Base-by-base conservation (phyloP, 1,284 basidiomycete species). In the Sporisorium sorghi region DNA sequence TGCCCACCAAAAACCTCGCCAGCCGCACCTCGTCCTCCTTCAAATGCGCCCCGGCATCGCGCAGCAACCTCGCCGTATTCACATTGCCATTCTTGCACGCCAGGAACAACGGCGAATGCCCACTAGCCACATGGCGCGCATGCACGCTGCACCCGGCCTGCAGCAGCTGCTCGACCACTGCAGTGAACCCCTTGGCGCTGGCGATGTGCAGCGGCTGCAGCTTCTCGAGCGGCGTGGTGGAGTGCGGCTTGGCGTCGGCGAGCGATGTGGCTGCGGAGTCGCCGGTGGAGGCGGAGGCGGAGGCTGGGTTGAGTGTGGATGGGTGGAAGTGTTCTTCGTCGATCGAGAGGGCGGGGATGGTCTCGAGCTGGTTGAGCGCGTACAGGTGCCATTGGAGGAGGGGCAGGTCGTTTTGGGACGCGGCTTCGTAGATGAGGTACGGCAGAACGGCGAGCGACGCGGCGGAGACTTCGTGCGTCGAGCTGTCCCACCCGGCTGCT, bases 81-180 rank as follows among this genome's bases (percentile, higher is more conserved):
- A 47, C 12, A 52, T 82, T 79, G 1, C 69, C 71, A 26, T 77
- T 63, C 24, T 73, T 63, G 3, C 83, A 81, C 2, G 85, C 85
- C 60, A 85, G 81, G 69, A 80, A 87, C 23, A 87, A 63, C 7
- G 93, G 89, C 15, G 93, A 93, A 79, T 94, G 93, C 0, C 92
- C 92, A 42, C 92, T 86, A 78, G 94, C 92, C 44, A 92, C 88
- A 10, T 79, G 65, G 7, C 78, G 28, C 23, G 91, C 86, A 84
- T 96, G 94, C 11, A 97, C 93, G n/a, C 93, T 87, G 2, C 93
- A 92, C 2, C 94, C 94, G 0, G 89, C 89, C 63, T 89, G 87
- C 33, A 97, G 87, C 33, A 97, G 86, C 37, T 88, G 80, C 32
- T 87, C 86, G 26, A 90, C 89, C 52, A 89, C 88, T 7, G 83